These are phyloP conservation scores for Paecilomyces dactylethromorphus DNA, from an alignment of 2,329 filamentous ascomycete species.

Conservation along the genomic window DNA sequence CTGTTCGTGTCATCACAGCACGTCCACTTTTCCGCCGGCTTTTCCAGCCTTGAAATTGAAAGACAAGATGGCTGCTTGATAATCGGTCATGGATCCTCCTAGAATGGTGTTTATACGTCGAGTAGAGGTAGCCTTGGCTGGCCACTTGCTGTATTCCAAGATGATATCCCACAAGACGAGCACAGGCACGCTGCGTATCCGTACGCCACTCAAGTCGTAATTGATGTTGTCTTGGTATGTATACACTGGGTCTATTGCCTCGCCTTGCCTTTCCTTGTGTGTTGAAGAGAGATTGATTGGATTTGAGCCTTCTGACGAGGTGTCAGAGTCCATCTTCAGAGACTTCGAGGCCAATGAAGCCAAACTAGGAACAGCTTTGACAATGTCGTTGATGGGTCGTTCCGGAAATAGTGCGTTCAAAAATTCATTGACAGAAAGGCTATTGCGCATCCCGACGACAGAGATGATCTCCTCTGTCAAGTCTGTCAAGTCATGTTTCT, in stretches of 20 bases:
- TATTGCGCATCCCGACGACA: slow-evolving; percentile 17
- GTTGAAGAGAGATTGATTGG: not conserved
- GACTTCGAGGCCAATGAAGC: slow-evolving; percentile 19
- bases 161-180: slow-evolving; percentile 28
- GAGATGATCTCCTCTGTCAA: slow-evolving; percentile 19
- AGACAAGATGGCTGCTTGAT: slow-evolving; percentile 10
- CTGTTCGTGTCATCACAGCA: not conserved
- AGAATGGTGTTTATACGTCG: slow-evolving; percentile 19
- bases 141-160: slow-evolving; percentile 28
- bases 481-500: slow-evolving; percentile 12
- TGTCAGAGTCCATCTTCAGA: slow-evolving; percentile 18
- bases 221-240: slow-evolving; percentile 25
- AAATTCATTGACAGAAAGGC: slow-evolving; percentile 20
- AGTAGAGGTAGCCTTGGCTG: slow-evolving; percentile 13
- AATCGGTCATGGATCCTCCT: slow-evolving; percentile 24
- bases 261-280: not conserved
- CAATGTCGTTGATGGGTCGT: slow-evolving; percentile 21
- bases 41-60: slow-evolving; percentile 1
- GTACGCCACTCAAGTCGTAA: slow-evolving; percentile 24
- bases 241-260: slow-evolving; percentile 11
- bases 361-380: slow-evolving; percentile 27
- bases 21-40: not conserved
- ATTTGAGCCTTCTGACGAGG: not conserved
- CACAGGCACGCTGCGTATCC: slow-evolving; percentile 22
- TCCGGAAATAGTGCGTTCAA: slow-evolving; percentile 22